Evolutionary conservation across 169 alveolate genomes (phyloP).

Genomic region (Haemoproteus tartakovskyi): DNA sequence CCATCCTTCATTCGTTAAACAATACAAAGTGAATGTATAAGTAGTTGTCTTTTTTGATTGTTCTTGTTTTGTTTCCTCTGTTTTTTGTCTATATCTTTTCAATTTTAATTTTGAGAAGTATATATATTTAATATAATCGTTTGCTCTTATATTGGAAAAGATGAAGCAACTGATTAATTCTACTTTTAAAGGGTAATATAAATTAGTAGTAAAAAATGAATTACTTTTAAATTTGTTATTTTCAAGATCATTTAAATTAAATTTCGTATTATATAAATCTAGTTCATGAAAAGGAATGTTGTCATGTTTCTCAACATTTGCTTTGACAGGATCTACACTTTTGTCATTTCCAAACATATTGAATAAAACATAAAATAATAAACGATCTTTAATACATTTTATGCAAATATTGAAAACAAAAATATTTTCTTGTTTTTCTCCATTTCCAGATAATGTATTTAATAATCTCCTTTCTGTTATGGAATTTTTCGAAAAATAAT

Average conservation of each 20-base stretch:
- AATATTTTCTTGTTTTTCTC: neutral
- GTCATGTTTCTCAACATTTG: neutral
- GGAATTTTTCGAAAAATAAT: constrained; percentile 27
- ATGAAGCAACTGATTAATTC: constrained; percentile 6
- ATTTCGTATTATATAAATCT: constrained; percentile 9
- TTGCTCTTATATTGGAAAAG: neutral
- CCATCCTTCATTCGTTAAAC: constrained; percentile 40
- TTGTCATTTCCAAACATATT: constrained; percentile 16
- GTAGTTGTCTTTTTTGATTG: no score
- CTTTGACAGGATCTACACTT: neutral
- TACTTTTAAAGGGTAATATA: constrained; percentile 14
- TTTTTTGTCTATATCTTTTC: neutral
- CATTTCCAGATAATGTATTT: neutral
- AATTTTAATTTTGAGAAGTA: constrained; percentile 20
- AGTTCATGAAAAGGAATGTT: constrained; percentile 12
- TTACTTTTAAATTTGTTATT: constrained; percentile 49
- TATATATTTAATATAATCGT: constrained; percentile 15
- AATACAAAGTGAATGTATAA: constrained; percentile 18
- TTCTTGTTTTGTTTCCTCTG: no score
- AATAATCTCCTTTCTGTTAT: neutral
- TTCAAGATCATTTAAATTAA: constrained; percentile 37
- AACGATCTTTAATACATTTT: constrained; percentile 2
- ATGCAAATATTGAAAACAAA: constrained; percentile 7
- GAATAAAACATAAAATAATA: constrained; percentile 1
- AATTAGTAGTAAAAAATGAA: constrained; percentile 23